Base-by-base conservation (phyloP, 169 alveolate genomes). In the Eimeria necatrix region DNA sequence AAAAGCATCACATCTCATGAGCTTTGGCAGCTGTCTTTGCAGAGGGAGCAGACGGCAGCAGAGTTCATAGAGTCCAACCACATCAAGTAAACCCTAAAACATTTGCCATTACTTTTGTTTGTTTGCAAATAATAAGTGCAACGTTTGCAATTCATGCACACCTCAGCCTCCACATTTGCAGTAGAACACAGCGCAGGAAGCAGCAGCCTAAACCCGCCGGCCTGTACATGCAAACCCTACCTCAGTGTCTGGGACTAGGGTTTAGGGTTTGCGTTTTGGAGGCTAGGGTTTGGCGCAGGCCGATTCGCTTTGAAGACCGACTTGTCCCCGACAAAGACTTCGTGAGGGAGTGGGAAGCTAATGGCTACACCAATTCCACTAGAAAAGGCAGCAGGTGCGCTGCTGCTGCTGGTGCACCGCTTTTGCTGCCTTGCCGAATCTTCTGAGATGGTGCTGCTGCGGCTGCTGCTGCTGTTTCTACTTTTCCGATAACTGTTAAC, bases 261-360 rank as follows among this genome's bases (percentile, higher is more conserved):
- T 71, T 71, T 8, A 22, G 74, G 74, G 24, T 16, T 61, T 61
- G 22, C 4, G 74, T n/a, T 61, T 61, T 61, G 5, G 74, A 26
- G 74, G 18, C 32, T 26, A 0, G 74, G 18, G 74, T 22, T 71
- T 20, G 1, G 0, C 16, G 12, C 56, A 85, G 93, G 81, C 93
- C 93, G 10, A 85, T 85, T 51, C 68, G 71, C n/a, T 85, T 85
- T 20, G 80, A 59, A n/a, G 93, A 85, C 48, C 93, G 93, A 46
- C 68, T 85, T 26, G 81, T 85, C 56, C 68, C 68, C 9, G 93
- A 85, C 46, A 60, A 18, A 7, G 78, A 61, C 49, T 85, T 85
- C 93, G 71, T 85, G 26, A 60, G 56, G 51, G 60, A 12, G 5
- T 85, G 93, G 93, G 93, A 64, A 49, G 46, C 46, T 6, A 16